Evolutionary conservation across 352 stramenopile species (phyloP), one percentile per base, ranked within the genome.

Genomic region (Phytophthora multivora): DNA sequence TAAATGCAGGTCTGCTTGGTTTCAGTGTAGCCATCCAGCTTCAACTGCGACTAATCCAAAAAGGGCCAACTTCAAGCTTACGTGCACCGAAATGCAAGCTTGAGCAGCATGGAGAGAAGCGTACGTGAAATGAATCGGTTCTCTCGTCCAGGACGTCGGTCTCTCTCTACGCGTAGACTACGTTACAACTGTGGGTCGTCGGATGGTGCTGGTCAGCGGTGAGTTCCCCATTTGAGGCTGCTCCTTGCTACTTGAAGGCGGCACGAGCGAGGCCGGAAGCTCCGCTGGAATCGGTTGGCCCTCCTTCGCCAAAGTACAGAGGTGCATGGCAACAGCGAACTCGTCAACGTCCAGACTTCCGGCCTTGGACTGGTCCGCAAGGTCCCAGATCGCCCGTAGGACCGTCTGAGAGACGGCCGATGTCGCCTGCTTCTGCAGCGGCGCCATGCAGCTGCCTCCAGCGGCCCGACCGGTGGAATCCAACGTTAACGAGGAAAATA

Each of bases 281-380:
- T 86, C 74, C 0, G 68, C 52, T 1, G 93, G 93, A 13, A 97
- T 53, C 2, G 63, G 43, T 25, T 96, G 69, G n/a, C 92, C 93
- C 0, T 75, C 70, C 47, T 91, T 93, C 6, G 78, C 78, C 23
- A 88, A 79, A 13, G 75, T 51, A 48, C 88, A 89, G 13, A 98
- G 68, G 55, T 96, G 92, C 89, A 97, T 97, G 21, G 89, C 89
- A 19, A 98, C 70, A 2, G 92, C 89, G 58, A 98, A 98, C 68
- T 98, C 80, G 42, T 97, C 86, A 6, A 73, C 77, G 72, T 98
- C 91, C 28, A 98, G 60, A 60, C 71, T 86, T 9, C 93, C 93
- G 59, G 94, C 79, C 18, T 93, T 93, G 62, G 97, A 90, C 33
- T 96, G 75, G 61, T 98, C 93, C 4, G 86, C 83, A 19, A 98